phyloP scores from a whole-genome alignment of 305 asterid genomes.

The Plantago coronopus region DNA sequence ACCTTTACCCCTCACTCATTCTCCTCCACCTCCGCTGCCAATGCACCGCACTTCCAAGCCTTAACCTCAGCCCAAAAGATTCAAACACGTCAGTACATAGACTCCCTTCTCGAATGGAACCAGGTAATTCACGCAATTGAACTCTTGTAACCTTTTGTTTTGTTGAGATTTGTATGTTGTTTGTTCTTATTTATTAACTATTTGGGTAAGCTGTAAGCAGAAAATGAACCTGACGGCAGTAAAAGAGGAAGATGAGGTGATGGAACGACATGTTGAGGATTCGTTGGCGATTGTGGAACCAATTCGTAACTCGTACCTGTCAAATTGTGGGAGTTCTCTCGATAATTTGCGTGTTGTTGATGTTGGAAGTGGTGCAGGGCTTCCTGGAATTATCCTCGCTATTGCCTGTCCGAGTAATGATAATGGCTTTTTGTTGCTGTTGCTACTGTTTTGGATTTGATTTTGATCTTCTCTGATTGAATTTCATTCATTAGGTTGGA shows the following conservation, averaged over 20 bases:
- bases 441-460: not conserved
- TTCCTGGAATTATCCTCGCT: constrained; percentile 86
- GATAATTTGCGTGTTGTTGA: constrained; percentile 68
- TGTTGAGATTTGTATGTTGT: not conserved
- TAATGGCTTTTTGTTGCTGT: not conserved
- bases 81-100: constrained; percentile 61
- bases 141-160: not conserved
- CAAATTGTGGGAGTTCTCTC: constrained; percentile 52
- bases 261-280: constrained; percentile 92
- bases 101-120: constrained; percentile 83
- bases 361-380: constrained; percentile 96
- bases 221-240: constrained; percentile 90
- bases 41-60: constrained; percentile 36
- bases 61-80: constrained; percentile 48
- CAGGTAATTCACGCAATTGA: constrained; percentile 43
- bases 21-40: constrained; percentile 20
- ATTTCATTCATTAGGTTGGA: constrained; percentile 64
- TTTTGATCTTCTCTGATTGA: constrained; percentile 3
- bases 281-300: constrained; percentile 74
- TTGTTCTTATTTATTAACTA: not conserved
- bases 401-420: constrained; percentile 76
- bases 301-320: constrained; percentile 42
- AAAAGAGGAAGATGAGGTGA: constrained; percentile 68
- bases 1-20: constrained; percentile 19
- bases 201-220: constrained; percentile 41